Conservation (phyloP, 2,329 filamentous ascomycete species). For the Lachnellula occidentalis region DNA sequence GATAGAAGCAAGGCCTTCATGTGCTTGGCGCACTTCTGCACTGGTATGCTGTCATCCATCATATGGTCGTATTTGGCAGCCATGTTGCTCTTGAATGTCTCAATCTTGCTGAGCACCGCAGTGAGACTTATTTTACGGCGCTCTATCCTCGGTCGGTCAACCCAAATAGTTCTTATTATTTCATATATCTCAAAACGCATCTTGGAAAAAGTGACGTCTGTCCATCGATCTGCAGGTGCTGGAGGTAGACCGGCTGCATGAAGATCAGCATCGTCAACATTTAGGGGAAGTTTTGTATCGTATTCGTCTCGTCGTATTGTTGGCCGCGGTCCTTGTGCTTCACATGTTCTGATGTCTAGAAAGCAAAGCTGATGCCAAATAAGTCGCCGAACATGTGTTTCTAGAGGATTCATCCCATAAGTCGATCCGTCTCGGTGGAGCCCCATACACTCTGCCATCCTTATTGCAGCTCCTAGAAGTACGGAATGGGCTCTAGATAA, state of each 20-base stretch:
- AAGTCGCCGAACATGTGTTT: slow-evolving; percentile 65
- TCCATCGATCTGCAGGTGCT: slow-evolving; percentile 46
- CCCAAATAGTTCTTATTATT: slow-evolving; percentile 65
- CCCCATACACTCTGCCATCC: slow-evolving; percentile 73
- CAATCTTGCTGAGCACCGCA: slow-evolving; percentile 60
- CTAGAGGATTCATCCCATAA: slow-evolving; percentile 60
- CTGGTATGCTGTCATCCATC: slow-evolving; percentile 52
- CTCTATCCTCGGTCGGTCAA: slow-evolving; percentile 62
- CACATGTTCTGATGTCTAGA: slow-evolving; percentile 68
- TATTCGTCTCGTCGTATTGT: slow-evolving; percentile 70
- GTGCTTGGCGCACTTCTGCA: slow-evolving; percentile 58
- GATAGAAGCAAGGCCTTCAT: slow-evolving; percentile 60
- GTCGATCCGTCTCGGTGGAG: slow-evolving; percentile 60
- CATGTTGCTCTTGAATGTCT: slow-evolving; percentile 61
- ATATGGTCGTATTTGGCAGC: slow-evolving; percentile 60
- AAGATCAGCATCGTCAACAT: slow-evolving; percentile 64
- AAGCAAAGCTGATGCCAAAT: slow-evolving; percentile 77
- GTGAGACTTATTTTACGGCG: slow-evolving; percentile 56
- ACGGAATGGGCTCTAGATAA: slow-evolving; percentile 70
- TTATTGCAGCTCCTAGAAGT: slow-evolving; percentile 64
- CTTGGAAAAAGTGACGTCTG: slow-evolving; percentile 60
- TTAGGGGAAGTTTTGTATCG: slow-evolving; percentile 66
- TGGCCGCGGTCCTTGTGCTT: slow-evolving; percentile 66
- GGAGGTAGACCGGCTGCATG: slow-evolving; percentile 39
- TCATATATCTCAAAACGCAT: slow-evolving; percentile 70